These are phyloP conservation scores for Jacaranda mimosifolia DNA, from an alignment of 257 asterid genomes.

Conservation along the genomic window DNA sequence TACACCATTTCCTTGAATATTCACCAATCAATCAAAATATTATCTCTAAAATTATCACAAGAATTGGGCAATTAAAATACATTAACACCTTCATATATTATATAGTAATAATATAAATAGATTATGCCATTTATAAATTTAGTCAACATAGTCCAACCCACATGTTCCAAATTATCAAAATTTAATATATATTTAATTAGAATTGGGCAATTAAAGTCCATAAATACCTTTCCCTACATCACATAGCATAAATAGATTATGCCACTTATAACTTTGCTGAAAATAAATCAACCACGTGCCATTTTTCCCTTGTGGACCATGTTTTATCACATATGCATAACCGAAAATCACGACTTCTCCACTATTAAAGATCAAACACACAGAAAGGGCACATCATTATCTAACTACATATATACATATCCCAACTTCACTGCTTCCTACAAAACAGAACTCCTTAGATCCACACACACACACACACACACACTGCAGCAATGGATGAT, in stretches of 20 bases:
- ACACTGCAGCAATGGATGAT: constrained; percentile 42
- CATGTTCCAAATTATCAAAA: too few species aligned
- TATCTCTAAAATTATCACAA: too few species aligned
- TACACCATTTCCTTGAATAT: too few species aligned
- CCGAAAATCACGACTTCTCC: constrained; percentile 22
- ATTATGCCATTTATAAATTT: too few species aligned
- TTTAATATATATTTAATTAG: too few species aligned
- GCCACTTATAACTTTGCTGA: background rate
- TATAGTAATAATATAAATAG: too few species aligned
- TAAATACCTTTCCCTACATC: too few species aligned
- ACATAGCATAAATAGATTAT: background rate
- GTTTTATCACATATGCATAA: constrained; percentile 4
- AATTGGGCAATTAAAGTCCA: too few species aligned
- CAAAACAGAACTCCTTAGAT: background rate
- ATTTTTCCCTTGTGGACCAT: constrained; percentile 34
- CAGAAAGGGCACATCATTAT: constrained; percentile 10
- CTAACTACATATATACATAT: background rate
- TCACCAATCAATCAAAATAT: too few species aligned
- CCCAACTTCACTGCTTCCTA: background rate
- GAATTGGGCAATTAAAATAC: too few species aligned
- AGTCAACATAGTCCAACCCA: too few species aligned
- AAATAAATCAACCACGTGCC: constrained; percentile 33
- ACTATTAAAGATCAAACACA: background rate
- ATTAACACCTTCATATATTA: too few species aligned
- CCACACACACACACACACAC: constrained; percentile 10